Evolutionary conservation across 768 basidiomycete genomes (phyloP).

Genomic region (Suillus clintonianus): DNA sequence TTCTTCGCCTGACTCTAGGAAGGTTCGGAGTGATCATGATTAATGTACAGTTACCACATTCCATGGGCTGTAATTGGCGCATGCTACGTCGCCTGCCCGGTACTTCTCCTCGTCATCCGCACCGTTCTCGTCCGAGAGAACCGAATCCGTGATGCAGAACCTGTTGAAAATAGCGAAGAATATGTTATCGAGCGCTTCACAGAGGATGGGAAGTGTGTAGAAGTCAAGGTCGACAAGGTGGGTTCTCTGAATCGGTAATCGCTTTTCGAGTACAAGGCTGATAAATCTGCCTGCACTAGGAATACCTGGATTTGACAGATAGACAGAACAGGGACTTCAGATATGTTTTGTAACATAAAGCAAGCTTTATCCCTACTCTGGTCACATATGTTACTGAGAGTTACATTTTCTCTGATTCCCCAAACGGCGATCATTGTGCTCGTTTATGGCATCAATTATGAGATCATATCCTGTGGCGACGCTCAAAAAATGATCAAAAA

Average conservation of each 20-base stretch:
- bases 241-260: background rate
- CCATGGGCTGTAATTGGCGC: slow-evolving; percentile 73
- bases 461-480: background rate
- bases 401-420: background rate
- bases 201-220: slow-evolving; percentile 50
- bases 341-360: slow-evolving; percentile 55
- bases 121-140: slow-evolving; percentile 55
- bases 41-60: slow-evolving; percentile 50
- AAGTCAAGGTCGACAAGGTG: slow-evolving; percentile 65
- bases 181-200: slow-evolving; percentile 52
- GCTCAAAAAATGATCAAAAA: background rate
- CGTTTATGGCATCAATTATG: background rate
- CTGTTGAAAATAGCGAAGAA: slow-evolving; percentile 52
- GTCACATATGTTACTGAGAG: background rate
- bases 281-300: slow-evolving; percentile 37
- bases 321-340: slow-evolving; percentile 70
- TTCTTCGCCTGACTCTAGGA: background rate
- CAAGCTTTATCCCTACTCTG: background rate
- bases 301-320: slow-evolving; percentile 74
- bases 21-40: background rate
- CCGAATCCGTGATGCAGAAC: slow-evolving; percentile 51
- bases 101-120: slow-evolving; percentile 48
- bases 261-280: background rate
- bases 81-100: slow-evolving; percentile 55
- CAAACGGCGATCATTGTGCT: background rate